Evolutionary conservation across 169 alveolate genomes (phyloP).

Genomic region (Babesia bigemina): DNA sequence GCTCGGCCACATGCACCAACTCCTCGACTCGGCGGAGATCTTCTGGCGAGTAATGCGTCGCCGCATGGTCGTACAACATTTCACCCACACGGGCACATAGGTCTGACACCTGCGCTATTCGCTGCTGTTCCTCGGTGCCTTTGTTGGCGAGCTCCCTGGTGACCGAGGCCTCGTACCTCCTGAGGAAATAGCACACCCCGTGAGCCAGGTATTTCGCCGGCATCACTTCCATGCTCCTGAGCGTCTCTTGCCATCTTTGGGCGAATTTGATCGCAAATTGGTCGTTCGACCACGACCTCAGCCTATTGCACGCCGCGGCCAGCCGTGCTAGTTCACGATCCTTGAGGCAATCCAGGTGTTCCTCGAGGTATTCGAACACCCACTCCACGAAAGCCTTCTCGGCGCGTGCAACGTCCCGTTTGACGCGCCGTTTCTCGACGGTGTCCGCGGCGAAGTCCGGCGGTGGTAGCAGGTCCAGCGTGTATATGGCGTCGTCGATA

Average conservation of each 20-base stretch:
- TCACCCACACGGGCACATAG: conserved; percentile 60
- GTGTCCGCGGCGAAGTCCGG: conserved; percentile 28
- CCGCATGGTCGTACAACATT: conserved; percentile 28
- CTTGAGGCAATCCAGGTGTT: conserved; percentile 30
- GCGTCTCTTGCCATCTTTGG: conserved; percentile 2
- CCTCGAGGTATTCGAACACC: conserved; percentile 24
- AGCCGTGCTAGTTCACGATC: conserved; percentile 30
- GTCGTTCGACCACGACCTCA: conserved; percentile 52
- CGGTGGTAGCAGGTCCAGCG: conserved; percentile 44
- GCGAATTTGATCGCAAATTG: conserved; percentile 25
- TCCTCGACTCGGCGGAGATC: conserved; percentile 32
- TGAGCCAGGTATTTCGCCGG: conserved; percentile 21
- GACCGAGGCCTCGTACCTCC: conserved; percentile 65
- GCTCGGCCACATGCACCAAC: conserved; percentile 32
- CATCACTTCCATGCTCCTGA: background rate
- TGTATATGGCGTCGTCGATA: conserved; percentile 17
- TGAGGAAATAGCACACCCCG: conserved; percentile 32
- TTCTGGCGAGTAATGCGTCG: conserved; percentile 8
- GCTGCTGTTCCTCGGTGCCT: conserved; percentile 1
- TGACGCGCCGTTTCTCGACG: conserved; percentile 23
- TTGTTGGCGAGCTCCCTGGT: conserved; percentile 24
- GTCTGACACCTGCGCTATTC: conserved; percentile 29
- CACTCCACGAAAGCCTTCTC: conserved; percentile 47
- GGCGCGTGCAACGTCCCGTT: conserved; percentile 38
- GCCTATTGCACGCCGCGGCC: conserved; percentile 56